These are phyloP conservation scores for Pleoardoris graminearum DNA, from an alignment of 2,329 filamentous ascomycete species.

Conservation along the genomic window DNA sequence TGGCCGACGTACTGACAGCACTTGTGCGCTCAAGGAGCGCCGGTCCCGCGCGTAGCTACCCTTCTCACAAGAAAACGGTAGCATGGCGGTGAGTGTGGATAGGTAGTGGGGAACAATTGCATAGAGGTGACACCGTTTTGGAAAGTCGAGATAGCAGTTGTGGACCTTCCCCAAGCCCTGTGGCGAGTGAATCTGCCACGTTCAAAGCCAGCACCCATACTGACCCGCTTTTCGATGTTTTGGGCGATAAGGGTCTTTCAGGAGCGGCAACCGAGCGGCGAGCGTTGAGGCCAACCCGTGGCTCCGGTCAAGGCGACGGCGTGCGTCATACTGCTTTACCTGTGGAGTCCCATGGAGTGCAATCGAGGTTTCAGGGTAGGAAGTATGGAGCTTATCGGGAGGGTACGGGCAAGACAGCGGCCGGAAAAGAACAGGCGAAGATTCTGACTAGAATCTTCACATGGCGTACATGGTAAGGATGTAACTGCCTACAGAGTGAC, in stretches of 20 bases:
- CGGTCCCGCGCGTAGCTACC: background rate
- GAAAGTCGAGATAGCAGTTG: background rate
- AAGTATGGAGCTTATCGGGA: constrained; percentile 6
- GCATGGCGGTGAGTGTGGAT: constrained; percentile 5
- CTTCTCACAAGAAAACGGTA: background rate
- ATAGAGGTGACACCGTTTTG: background rate
- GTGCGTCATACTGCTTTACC: constrained; percentile 5
- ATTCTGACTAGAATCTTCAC: background rate
- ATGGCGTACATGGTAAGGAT: background rate
- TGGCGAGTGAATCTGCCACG: constrained; percentile 7
- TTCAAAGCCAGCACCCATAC: constrained; percentile 4
- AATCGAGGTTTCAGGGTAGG: background rate
- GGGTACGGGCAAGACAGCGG: constrained; percentile 6
- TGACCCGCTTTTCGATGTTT: constrained; percentile 2
- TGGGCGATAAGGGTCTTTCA: background rate
- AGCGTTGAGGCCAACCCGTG: background rate
- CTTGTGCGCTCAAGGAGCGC: too few relatives aligned
- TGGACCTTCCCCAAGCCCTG: background rate
- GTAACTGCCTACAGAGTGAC: background rate
- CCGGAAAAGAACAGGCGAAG: constrained; percentile 6
- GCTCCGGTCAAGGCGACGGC: constrained; percentile 3
- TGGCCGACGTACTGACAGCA: too few relatives aligned
- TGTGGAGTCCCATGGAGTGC: constrained; percentile 7
- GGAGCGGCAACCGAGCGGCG: constrained; percentile 1
- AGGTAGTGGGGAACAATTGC: background rate